Conservation (phyloP, 768 basidiomycete genomes). For the Termitomyces sp. region DNA sequence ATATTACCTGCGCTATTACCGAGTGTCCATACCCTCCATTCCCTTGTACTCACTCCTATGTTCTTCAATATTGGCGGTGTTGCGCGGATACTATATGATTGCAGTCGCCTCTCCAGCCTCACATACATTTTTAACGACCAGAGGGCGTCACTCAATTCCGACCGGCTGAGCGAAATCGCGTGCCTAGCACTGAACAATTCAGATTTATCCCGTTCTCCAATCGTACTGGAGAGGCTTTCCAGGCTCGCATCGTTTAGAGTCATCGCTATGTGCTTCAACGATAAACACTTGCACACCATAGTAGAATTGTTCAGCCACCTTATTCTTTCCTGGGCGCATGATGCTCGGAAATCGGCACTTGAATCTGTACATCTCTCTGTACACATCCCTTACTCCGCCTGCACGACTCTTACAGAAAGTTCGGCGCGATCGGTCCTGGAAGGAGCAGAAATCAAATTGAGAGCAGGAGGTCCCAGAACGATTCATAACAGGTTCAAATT, state of each 20-base stretch:
- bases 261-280: background rate
- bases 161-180: background rate
- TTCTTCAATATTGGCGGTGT: background rate
- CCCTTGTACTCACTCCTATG: background rate
- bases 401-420: background rate
- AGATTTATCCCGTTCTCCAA: background rate
- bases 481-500: background rate
- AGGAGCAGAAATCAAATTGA: background rate
- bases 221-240: background rate
- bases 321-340: background rate
- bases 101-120: background rate
- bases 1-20: background rate
- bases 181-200: background rate
- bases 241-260: background rate
- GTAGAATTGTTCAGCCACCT: background rate
- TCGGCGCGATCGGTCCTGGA: background rate
- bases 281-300: background rate
- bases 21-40: background rate
- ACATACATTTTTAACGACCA: background rate
- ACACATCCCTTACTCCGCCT: background rate
- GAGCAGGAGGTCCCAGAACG: background rate
- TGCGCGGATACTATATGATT: background rate
- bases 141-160: background rate
- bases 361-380: background rate
- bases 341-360: background rate